Conservation (phyloP, 352 stramenopile species). For the Pythium scleroteichum region DNA sequence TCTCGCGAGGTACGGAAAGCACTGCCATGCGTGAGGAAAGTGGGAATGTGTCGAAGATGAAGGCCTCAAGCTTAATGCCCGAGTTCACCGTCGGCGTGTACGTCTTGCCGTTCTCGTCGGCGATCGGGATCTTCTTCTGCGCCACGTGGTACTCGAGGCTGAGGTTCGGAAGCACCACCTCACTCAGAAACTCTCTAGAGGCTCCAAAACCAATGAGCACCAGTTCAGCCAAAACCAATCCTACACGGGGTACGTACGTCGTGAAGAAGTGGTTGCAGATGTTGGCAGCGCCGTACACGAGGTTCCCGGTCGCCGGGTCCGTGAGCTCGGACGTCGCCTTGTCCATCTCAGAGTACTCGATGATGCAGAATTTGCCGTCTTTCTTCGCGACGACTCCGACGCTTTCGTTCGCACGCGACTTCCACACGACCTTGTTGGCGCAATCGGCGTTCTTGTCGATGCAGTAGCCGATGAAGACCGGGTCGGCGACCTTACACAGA, state of each 20-base stretch:
- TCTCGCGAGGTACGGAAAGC: constrained; percentile 89
- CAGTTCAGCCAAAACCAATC: not conserved
- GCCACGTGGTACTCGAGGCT: constrained; percentile 95
- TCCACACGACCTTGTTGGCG: constrained; percentile 97
- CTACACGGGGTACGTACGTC: constrained; percentile 18
- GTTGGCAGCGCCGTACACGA: constrained; percentile 96
- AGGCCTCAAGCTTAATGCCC: constrained; percentile 98
- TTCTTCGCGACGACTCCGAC: constrained; percentile 89
- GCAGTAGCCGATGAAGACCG: constrained; percentile 96
- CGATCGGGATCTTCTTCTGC: constrained; percentile 97
- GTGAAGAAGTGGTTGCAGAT: constrained; percentile 98
- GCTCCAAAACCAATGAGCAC: not conserved
- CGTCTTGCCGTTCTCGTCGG: constrained; percentile 76
- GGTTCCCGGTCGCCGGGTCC: constrained; percentile 65
- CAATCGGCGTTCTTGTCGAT: constrained; percentile 92
- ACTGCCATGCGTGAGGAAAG: constrained; percentile 93
- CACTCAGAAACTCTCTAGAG: constrained; percentile 67
- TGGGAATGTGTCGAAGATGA: constrained; percentile 99
- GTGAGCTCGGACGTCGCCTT: constrained; percentile 59
- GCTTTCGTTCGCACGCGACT: constrained; percentile 91
- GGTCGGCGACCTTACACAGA: constrained; percentile 95
- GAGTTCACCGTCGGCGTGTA: constrained; percentile 87
- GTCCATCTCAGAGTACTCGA: constrained; percentile 98
- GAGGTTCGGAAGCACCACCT: constrained; percentile 85
- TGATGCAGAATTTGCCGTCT: constrained; percentile 87